These are phyloP conservation scores for Populus hybrid DNA, from an alignment of 441 rosid species.

Conservation along the genomic window DNA sequence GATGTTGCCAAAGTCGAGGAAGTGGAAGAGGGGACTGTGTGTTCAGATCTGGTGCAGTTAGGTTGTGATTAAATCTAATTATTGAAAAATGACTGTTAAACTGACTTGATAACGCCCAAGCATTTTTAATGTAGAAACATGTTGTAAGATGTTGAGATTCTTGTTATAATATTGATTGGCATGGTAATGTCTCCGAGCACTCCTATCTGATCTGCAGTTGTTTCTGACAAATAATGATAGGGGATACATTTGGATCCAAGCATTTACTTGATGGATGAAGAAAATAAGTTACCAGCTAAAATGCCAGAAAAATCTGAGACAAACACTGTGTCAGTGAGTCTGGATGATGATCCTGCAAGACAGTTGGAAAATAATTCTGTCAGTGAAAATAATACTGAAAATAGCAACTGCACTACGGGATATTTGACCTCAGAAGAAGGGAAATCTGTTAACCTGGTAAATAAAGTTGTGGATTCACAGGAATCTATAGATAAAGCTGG, in stretches of 20 bases:
- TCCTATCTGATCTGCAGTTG: slow-evolving; percentile 10
- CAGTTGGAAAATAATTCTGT: slow-evolving; percentile 31
- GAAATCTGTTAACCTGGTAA: slow-evolving; percentile 27
- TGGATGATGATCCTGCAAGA: slow-evolving; percentile 27
- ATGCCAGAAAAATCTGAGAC: slow-evolving; percentile 39
- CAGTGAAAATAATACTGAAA: slow-evolving; percentile 32
- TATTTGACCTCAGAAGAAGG: slow-evolving; percentile 26
- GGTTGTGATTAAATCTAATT: not conserved
- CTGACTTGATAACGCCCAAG: not conserved
- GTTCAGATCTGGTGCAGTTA: not conserved
- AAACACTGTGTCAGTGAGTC: slow-evolving; percentile 24
- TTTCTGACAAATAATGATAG: slow-evolving; percentile 39
- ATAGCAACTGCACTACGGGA: slow-evolving; percentile 5
- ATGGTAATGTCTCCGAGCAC: not conserved
- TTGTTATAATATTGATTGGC: not conserved
- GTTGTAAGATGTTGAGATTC: not conserved
- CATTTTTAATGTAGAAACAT: not conserved
- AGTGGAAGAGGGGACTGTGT: not conserved
- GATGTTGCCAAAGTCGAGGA: not conserved
- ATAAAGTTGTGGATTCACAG: slow-evolving; percentile 33
- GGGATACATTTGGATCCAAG: slow-evolving; percentile 98
- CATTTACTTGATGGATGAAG: slow-evolving; percentile 95
- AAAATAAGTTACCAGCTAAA: slow-evolving; percentile 50
- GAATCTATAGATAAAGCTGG: slow-evolving; percentile 38
- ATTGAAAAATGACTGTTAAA: not conserved